A percentile compares a stretch with the other conserved stretches of the same genome.
Conservation (phyloP, 2,329 filamentous ascomycete genomes). For the Trichoderma pleuroti region DNA sequence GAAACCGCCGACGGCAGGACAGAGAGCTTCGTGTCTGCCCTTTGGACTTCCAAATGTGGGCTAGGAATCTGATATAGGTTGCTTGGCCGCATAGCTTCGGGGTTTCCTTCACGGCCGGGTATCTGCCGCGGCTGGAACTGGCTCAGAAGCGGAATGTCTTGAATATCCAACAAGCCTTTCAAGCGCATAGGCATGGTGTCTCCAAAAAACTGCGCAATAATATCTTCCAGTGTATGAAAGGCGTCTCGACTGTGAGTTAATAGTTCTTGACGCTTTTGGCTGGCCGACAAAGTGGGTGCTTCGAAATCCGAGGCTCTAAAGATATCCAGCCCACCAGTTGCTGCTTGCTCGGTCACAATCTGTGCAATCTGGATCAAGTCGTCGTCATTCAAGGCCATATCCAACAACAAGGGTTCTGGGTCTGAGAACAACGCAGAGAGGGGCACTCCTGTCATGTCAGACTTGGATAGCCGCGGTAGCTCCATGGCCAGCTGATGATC, state of each 20-base stretch:
- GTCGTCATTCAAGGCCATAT: slow-evolving; percentile 49
- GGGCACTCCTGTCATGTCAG: slow-evolving; percentile 47
- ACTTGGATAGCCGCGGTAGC: slow-evolving; percentile 46
- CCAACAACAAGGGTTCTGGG: slow-evolving; percentile 50
- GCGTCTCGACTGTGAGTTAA: slow-evolving; percentile 44
- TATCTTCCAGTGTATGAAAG: slow-evolving; percentile 46
- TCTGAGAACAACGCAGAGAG: slow-evolving; percentile 57
- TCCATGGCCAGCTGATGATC: slow-evolving; percentile 49
- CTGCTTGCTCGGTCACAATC: slow-evolving; percentile 67
- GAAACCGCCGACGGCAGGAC: slow-evolving; percentile 69
- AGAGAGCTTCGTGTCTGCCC: slow-evolving; percentile 66
- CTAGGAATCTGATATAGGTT: slow-evolving; percentile 61
- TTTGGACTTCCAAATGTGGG: slow-evolving; percentile 69
- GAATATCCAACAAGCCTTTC: slow-evolving; percentile 53
- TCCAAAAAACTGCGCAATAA: slow-evolving; percentile 44
- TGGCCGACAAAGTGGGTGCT: slow-evolving; percentile 25
- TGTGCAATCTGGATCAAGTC: slow-evolving; percentile 66
- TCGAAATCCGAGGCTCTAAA: slow-evolving; percentile 25
- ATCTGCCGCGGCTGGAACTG: slow-evolving; percentile 50
- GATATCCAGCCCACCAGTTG: slow-evolving; percentile 47
- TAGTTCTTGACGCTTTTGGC: slow-evolving; percentile 41
- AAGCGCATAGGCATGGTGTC: slow-evolving; percentile 37
- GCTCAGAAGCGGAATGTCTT: slow-evolving; percentile 53
- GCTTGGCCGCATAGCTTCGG: slow-evolving; percentile 47
- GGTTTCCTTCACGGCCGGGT: slow-evolving; percentile 39